Evolutionary conservation across 805 yeast genomes (phyloP).

Genomic region (Starmera amethionina): DNA sequence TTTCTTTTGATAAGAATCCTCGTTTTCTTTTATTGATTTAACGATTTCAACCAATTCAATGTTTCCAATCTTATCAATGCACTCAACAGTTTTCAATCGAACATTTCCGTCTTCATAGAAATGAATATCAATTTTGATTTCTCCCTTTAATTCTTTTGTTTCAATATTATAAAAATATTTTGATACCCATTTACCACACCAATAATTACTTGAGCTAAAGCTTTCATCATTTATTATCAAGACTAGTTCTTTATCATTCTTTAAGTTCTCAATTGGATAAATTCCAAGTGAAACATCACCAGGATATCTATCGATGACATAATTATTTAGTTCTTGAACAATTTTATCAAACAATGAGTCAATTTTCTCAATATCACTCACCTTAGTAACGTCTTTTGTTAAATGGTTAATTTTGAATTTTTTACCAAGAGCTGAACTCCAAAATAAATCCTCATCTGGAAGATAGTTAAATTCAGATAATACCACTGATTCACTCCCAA

Average conservation of each 20-base stretch:
- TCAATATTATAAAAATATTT: constrained; percentile 36
- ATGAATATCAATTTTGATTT: constrained; percentile 65
- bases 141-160: constrained; percentile 35
- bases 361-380: constrained; percentile 30
- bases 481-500: constrained; percentile 26
- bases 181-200: constrained; percentile 86
- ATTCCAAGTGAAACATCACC: constrained; percentile 38
- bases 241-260: constrained; percentile 19
- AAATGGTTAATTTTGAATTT: constrained; percentile 53
- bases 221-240: constrained; percentile 63
- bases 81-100: constrained; percentile 44
- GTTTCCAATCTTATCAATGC: constrained; percentile 17
- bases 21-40: constrained; percentile 42
- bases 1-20: constrained; percentile 47
- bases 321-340: constrained; percentile 21
- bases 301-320: constrained; percentile 61
- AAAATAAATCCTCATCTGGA: constrained; percentile 38
- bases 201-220: constrained; percentile 65
- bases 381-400: constrained; percentile 37
- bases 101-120: constrained; percentile 97
- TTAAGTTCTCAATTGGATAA: constrained; percentile 19
- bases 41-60: constrained; percentile 20
- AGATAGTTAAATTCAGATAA: constrained; percentile 39
- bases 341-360: constrained; percentile 11
- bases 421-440: constrained; percentile 39